Evolutionary conservation across 345 rosid genomes (phyloP).

Genomic region (Citrus medica): DNA sequence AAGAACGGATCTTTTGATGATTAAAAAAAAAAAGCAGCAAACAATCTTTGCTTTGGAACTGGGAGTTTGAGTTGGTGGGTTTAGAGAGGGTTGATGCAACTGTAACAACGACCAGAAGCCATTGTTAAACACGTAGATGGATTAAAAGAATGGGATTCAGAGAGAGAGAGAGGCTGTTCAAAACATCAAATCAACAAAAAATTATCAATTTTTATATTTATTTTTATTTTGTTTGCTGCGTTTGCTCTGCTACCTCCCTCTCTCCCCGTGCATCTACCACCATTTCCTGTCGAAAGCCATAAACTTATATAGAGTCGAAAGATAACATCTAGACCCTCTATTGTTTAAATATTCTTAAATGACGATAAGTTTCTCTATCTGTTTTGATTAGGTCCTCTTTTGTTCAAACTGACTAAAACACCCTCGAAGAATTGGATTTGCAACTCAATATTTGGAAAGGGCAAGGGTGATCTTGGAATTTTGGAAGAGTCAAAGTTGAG

Average conservation of each 20-base stretch:
- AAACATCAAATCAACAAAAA: neutral
- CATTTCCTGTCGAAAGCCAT: neutral
- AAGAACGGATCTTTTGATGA: neutral
- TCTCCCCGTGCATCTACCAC: neutral
- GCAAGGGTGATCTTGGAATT: too few relatives aligned
- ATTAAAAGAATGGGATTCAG: neutral
- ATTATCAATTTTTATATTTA: neutral
- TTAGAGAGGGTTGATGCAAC: slow-evolving; percentile 23
- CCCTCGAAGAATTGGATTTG: too few relatives aligned
- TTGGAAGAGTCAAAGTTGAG: too few relatives aligned
- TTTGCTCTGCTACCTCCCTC: neutral
- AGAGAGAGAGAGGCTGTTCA: neutral
- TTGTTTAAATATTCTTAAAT: too few relatives aligned
- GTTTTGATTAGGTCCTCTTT: too few relatives aligned
- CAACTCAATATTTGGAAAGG: too few relatives aligned
- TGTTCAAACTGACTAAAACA: too few relatives aligned
- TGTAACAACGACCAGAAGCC: slow-evolving; percentile 20
- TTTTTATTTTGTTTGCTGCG: neutral
- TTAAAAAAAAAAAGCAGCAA: neutral
- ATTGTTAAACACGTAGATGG: slow-evolving; percentile 19
- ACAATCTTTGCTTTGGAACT: neutral
- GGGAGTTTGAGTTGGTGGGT: slow-evolving; percentile 5
- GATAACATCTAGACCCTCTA: too few relatives aligned
- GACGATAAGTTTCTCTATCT: too few relatives aligned
- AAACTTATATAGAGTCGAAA: too few relatives aligned